These are phyloP conservation scores for Fragosphaeria purpurea DNA, from an alignment of 2,329 filamentous ascomycete genomes.

Conservation along the genomic window DNA sequence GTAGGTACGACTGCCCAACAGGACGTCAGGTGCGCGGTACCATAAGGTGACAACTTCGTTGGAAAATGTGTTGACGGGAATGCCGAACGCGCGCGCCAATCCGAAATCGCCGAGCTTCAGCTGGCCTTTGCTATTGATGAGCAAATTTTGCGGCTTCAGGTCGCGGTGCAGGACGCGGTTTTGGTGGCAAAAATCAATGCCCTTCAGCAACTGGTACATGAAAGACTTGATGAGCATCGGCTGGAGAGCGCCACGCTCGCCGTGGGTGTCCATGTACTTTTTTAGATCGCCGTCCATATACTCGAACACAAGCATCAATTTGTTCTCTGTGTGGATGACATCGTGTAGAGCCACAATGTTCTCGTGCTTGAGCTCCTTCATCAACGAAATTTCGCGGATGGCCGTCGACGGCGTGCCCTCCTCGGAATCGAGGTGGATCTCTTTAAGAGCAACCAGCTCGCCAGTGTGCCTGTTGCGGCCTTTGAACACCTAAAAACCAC, in stretches of 20 bases:
- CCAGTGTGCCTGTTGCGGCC: conserved; percentile 94
- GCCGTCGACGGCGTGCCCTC: conserved; percentile 95
- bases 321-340: conserved; percentile 99
- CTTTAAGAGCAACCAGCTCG: conserved; percentile 91
- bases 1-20: conserved; percentile 89
- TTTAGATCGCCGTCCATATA: conserved; percentile 98
- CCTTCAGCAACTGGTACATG: conserved; percentile 94
- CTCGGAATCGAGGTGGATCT: conserved; percentile 97
- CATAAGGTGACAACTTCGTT: conserved; percentile 97
- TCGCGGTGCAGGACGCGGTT: conserved; percentile 94
- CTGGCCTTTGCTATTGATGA: conserved; percentile 85
- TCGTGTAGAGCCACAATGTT: conserved; percentile 97
- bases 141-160: conserved; percentile 89
- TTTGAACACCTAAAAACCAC: conserved; percentile 72
- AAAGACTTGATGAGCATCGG: conserved; percentile 92
- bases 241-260: conserved; percentile 81
- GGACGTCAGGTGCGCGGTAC: conserved; percentile 94
- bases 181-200: conserved; percentile 96
- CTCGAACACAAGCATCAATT: conserved; percentile 98
- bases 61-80: conserved; percentile 95
- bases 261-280: conserved; percentile 94
- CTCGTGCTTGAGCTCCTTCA: conserved; percentile 99
- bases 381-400: conserved; percentile 95
- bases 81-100: conserved; percentile 86
- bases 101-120: conserved; percentile 94